Evolutionary conservation across 108 stramenopile genomes (phyloP).

Genomic region (Nitzschia sp.): DNA sequence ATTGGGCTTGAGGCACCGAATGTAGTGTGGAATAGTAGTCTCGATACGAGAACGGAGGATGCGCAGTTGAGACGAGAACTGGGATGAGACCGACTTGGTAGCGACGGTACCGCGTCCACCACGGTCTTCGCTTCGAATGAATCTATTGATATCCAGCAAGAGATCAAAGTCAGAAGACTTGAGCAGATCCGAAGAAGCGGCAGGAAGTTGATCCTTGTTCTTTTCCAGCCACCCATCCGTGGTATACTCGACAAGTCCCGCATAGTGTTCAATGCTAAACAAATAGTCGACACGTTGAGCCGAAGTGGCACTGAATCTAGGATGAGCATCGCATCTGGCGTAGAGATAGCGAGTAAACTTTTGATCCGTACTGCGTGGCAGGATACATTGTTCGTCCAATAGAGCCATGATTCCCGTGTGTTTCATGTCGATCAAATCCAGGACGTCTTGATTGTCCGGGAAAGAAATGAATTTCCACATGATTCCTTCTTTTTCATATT

Average conservation of each 20-base stretch:
- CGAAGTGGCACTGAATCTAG: slow-evolving; percentile 69
- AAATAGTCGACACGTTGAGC: slow-evolving; percentile 70
- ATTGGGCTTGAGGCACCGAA: slow-evolving; percentile 93
- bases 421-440: slow-evolving; percentile 94
- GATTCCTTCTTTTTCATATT: slow-evolving; percentile 95
- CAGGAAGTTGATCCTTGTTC: slow-evolving; percentile 88
- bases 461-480: slow-evolving; percentile 92
- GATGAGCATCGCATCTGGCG: slow-evolving; percentile 71
- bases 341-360: slow-evolving; percentile 91
- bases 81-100: slow-evolving; percentile 78
- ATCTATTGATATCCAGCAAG: slow-evolving; percentile 53
- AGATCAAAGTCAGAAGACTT: slow-evolving; percentile 66
- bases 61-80: slow-evolving; percentile 83
- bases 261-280: slow-evolving; percentile 91
- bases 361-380: slow-evolving; percentile 89
- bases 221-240: slow-evolving; percentile 86
- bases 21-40: slow-evolving; percentile 83
- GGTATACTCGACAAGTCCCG: slow-evolving; percentile 86
- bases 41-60: slow-evolving; percentile 85
- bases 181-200: slow-evolving; percentile 67
- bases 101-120: slow-evolving; percentile 74
- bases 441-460: slow-evolving; percentile 95
- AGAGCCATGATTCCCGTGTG: slow-evolving; percentile 90
- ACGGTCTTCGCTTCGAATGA: slow-evolving; percentile 71
- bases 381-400: slow-evolving; percentile 93